Conservation (phyloP, 371 early-diverging fungal genomes). For the Lichtheimia ramosa region DNA sequence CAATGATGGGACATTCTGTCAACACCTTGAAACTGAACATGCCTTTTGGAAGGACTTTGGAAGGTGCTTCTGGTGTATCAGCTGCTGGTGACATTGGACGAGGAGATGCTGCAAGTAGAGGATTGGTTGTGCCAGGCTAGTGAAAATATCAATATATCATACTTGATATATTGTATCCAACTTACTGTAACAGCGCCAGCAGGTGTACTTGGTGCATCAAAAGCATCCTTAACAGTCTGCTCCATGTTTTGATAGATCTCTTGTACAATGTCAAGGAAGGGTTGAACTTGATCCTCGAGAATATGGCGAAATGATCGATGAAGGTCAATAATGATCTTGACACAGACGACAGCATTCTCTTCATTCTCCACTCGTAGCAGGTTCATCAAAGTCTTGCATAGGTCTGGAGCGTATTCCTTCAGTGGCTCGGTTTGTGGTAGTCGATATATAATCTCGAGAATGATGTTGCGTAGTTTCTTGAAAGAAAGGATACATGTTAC, state of each 20-base stretch:
- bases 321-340: slow-evolving; percentile 94
- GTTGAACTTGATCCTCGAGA: slow-evolving; percentile 85
- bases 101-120: slow-evolving; percentile 64
- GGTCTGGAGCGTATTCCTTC: slow-evolving; percentile 58
- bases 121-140: slow-evolving; percentile 53
- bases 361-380: slow-evolving; percentile 92
- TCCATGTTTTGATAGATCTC: slow-evolving; percentile 93
- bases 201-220: slow-evolving; percentile 68
- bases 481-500: not conserved
- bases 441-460: slow-evolving; percentile 91
- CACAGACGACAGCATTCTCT: slow-evolving; percentile 91
- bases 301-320: slow-evolving; percentile 82
- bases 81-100: slow-evolving; percentile 79
- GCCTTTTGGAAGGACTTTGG: slow-evolving; percentile 74
- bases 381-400: slow-evolving; percentile 70
- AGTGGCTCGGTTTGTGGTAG: slow-evolving; percentile 86
- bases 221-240: slow-evolving; percentile 77
- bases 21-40: slow-evolving; percentile 93
- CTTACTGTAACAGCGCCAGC: slow-evolving; percentile 54
- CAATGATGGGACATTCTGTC: slow-evolving; percentile 96
- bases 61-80: slow-evolving; percentile 57
- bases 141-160: not conserved
- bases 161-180: no score
- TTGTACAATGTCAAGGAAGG: slow-evolving; percentile 88
- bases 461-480: slow-evolving; percentile 89